These are phyloP conservation scores for Blastocystis sp. DNA, from an alignment of 352 stramenopile species.

Conservation along the genomic window DNA sequence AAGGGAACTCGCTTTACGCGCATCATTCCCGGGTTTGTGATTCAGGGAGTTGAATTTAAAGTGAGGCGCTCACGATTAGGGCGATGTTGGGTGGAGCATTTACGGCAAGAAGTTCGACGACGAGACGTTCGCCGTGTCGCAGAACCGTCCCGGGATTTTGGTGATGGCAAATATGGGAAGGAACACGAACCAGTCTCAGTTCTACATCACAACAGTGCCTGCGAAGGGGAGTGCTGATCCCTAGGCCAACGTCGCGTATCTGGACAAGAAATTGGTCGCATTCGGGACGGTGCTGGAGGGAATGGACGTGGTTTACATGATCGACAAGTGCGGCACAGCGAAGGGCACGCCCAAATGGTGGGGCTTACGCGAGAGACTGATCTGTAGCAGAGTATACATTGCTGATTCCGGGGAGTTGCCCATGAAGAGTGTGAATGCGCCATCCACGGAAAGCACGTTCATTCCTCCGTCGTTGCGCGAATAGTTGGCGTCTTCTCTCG, in stretches of 20 bases:
- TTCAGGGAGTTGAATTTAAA: constrained; percentile 1
- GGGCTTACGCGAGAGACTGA: neutral
- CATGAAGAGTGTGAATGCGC: neutral
- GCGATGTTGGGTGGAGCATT: constrained; percentile 51
- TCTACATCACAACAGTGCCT: constrained; percentile 53
- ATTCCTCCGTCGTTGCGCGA: neutral
- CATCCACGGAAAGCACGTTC: neutral
- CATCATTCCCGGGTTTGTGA: constrained; percentile 62
- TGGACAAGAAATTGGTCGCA: constrained; percentile 62
- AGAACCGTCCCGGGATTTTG: constrained; percentile 57
- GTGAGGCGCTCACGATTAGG: neutral
- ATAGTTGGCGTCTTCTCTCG: neutral
- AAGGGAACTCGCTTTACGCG: constrained; percentile 59
- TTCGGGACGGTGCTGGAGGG: constrained; percentile 62
- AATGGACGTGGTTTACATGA: constrained; percentile 72
- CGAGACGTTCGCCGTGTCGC: constrained; percentile 55
- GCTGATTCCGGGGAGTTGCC: constrained; percentile 31
- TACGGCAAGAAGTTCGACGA: constrained; percentile 69
- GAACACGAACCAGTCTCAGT: constrained; percentile 51
- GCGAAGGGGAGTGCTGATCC: neutral
- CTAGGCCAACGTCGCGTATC: constrained; percentile 68
- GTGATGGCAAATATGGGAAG: constrained; percentile 59
- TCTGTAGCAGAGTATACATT: constrained; percentile 36
- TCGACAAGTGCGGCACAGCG: constrained; percentile 17
- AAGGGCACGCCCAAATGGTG: constrained; percentile 45